Evolutionary conservation across 116 monocot genomes (phyloP).

Genomic region (Papilionanthe hybrid): DNA sequence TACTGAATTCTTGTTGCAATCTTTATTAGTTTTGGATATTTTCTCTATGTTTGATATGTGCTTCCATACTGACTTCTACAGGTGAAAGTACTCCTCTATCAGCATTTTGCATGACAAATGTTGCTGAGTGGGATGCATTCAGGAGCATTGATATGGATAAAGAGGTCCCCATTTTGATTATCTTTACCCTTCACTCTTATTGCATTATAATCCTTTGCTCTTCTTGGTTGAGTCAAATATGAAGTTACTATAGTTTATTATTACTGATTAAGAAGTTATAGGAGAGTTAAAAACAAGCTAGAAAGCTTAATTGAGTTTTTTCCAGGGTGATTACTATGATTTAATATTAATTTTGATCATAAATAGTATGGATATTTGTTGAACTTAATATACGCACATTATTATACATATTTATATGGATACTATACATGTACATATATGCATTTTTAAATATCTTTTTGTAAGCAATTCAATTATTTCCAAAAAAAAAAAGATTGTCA

Average conservation of each 20-base stretch:
- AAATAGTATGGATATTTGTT: no score
- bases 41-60: conserved; percentile 4
- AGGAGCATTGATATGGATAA: conserved; percentile 91
- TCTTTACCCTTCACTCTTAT: background rate
- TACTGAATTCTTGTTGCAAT: background rate
- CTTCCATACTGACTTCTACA: conserved; percentile 13
- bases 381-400: no score
- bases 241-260: no score
- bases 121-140: conserved; percentile 73
- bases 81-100: conserved; percentile 63
- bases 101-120: conserved; percentile 76
- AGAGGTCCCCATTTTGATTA: conserved; percentile 38
- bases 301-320: background rate
- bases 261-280: no score
- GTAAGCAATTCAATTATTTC: no score
- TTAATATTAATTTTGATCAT: background rate
- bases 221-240: background rate
- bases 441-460: no score
- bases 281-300: background rate
- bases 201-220: background rate
- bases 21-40: background rate
- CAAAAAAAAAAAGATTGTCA: no score
- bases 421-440: no score
- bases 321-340: background rate
- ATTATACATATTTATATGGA: no score